Evolutionary conservation across 1,284 basidiomycete species (phyloP), one percentile per base, ranked within the genome.

Genomic region (Malassezia cuniculi): DNA sequence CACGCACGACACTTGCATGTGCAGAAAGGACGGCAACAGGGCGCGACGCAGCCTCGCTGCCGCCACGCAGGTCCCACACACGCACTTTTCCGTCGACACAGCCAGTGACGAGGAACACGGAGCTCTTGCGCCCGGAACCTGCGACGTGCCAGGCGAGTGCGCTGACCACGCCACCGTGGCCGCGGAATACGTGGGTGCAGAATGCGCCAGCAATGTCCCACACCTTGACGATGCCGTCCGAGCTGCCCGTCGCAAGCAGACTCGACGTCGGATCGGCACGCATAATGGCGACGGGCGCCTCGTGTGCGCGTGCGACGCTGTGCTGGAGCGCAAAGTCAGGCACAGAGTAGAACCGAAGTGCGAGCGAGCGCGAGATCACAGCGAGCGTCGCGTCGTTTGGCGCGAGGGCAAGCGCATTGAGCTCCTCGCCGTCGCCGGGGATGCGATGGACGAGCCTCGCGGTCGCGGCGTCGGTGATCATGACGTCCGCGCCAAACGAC

Each of bases 161-260:
- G 55, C 95, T 81, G 36, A 94, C 83, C 12, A 93, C 90, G 6
- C 89, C 93, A 61, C 95, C 93, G 8, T 90, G 90, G 4, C 54
- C 57, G 60, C 83, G 82, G 73, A 94, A 89, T 10, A 87, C 75
- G 68, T 99, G 93, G 0, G 93, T 99, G 27, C 84, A 78, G 66
- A 81, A 89, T 7, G 86, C 90, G 14, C 79, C 78, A 3, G 74
- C 71, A 31, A 90, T 76, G 66, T 95, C 82, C 86, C 87, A 97
- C 7, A 99, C 83, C 72, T 95, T 95, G 40, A 94, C 90, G 15
- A 84, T 76, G 11, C 93, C 90, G 57, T 97, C 93, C 4, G 87
- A 84, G 7, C 86, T 82, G 1, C 89, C 93, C 6, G 90, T 93
- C 1, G 93, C 90, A 46, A 97, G 75, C 42, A 94, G 80, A 0